These are phyloP conservation scores for Cicer pinnatifidum DNA, from an alignment of 306 rosid species.

Conservation along the genomic window DNA sequence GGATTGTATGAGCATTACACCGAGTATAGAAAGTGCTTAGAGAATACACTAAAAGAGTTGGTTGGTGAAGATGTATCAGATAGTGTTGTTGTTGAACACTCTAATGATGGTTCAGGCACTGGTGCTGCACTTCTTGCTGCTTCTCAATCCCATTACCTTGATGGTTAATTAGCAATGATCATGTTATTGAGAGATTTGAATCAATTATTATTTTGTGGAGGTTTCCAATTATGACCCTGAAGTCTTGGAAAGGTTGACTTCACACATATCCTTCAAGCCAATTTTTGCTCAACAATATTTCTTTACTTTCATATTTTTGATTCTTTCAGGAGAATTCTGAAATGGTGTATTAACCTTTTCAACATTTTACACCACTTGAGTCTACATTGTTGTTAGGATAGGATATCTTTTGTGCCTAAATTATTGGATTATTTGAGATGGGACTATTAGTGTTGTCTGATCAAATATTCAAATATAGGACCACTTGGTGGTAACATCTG, in stretches of 20 bases:
- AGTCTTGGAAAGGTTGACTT: slow-evolving; percentile 36
- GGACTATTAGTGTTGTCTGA: slow-evolving; percentile 10
- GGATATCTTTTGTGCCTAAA: slow-evolving; percentile 1
- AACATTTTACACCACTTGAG: neutral
- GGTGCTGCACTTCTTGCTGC: slow-evolving; percentile 95
- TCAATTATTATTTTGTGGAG: slow-evolving; percentile 32
- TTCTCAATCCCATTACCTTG: slow-evolving; percentile 71
- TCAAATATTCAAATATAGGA: slow-evolving; percentile 43
- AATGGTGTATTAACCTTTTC: neutral
- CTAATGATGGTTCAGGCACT: slow-evolving; percentile 85
- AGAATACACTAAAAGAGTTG: slow-evolving; percentile 67
- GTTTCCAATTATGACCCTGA: slow-evolving; percentile 27
- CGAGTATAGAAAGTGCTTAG: slow-evolving; percentile 75
- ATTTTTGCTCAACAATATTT: slow-evolving; percentile 25
- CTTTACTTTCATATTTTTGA: slow-evolving; percentile 18
- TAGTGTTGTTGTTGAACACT: slow-evolving; percentile 57
- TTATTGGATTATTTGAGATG: slow-evolving; percentile 37
- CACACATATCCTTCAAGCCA: slow-evolving; percentile 23
- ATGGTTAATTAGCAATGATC: slow-evolving; percentile 34
- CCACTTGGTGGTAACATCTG: slow-evolving; percentile 47
- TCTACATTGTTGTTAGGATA: slow-evolving; percentile 37
- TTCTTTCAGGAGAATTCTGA: slow-evolving; percentile 22
- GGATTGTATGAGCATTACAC: slow-evolving; percentile 86
- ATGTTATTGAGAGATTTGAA: slow-evolving; percentile 31
- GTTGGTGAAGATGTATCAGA: slow-evolving; percentile 63